phyloP scores from a whole-genome alignment of 129 eudicot species.

The Helianthus tuberosus region DNA sequence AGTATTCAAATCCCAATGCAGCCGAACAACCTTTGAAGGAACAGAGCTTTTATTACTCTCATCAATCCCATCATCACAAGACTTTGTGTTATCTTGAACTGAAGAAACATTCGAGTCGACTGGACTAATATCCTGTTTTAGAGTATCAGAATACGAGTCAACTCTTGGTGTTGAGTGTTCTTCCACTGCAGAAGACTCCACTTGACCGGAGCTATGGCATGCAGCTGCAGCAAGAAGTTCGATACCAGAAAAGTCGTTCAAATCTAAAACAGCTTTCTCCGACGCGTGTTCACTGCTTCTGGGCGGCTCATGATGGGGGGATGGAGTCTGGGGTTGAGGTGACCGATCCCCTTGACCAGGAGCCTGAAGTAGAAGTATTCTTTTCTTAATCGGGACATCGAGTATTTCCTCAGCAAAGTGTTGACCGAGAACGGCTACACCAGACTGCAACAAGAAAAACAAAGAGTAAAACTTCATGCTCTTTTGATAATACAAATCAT shows the following conservation, averaged over 20 bases:
- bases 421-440: conserved; percentile 50
- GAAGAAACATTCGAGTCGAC: conserved; percentile 25
- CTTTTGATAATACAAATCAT: not conserved
- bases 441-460: conserved; percentile 47
- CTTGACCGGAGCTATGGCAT: conserved; percentile 36
- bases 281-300: conserved; percentile 11
- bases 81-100: conserved; percentile 25
- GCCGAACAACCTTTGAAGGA: conserved; percentile 38
- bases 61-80: conserved; percentile 32
- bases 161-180: conserved; percentile 33
- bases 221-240: conserved; percentile 77
- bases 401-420: conserved; percentile 49
- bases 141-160: conserved; percentile 24
- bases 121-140: conserved; percentile 26
- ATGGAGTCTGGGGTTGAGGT: conserved; percentile 36
- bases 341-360: conserved; percentile 38
- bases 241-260: conserved; percentile 71
- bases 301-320: conserved; percentile 18
- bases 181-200: conserved; percentile 38
- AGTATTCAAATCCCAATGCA: conserved; percentile 76
- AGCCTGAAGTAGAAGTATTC: conserved; percentile 54
- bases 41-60: conserved; percentile 20
- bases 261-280: conserved; percentile 21
- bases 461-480: conserved; percentile 1
- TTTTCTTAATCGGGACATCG: conserved; percentile 82